Base-by-base conservation (phyloP, 371 early-diverging fungal species). In the Mucor plumbeus region DNA sequence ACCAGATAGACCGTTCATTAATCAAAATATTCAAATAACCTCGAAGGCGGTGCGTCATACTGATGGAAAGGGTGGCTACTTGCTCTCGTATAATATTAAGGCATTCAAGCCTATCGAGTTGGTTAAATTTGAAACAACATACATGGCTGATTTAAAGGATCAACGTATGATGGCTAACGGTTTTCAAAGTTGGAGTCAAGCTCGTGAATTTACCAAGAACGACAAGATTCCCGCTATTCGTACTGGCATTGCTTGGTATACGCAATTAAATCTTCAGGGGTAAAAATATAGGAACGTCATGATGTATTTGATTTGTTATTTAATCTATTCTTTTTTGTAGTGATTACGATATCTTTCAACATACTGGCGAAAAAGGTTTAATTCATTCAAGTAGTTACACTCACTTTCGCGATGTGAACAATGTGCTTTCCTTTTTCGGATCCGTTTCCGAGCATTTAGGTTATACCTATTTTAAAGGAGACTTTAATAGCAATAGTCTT, bases 141-240 rank as follows among this genome's bases (percentile, higher is more conserved):
- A 77, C 44, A 38, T 63, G 47, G 62, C 66, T 8, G 70, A 75
- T 8, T 43, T 83, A 34, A 68, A 63, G 8, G 78, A 73, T 19
- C 77, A 81, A 60, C 50, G 73, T 15, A 73, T 85, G 76, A 70
- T 85, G 53, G 84, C 87, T 8, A 87, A 87, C 60, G 87, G 87
- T 0, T 87, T 85, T 61, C 85, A 87, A 61, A 83, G 83, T 41
- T 87, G 87, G 87, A 83, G 84, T 64, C 83, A 83, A 57, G 71
- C 83, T 5, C 60, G 74, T 38, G 83, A 83, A 61, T 50, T 80
- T 35, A 68, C 65, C 21, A 59, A 63, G 5, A 62, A 70, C 4
- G 71, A 77, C 44, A 68, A 72, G 44, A 79, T 83, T 41, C 71
- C 68, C 7, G 67, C 74, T 9, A 83, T 83, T 56, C 81, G 71